Conservation (phyloP, 1,284 basidiomycete species). For the Marasmius fiardii region DNA sequence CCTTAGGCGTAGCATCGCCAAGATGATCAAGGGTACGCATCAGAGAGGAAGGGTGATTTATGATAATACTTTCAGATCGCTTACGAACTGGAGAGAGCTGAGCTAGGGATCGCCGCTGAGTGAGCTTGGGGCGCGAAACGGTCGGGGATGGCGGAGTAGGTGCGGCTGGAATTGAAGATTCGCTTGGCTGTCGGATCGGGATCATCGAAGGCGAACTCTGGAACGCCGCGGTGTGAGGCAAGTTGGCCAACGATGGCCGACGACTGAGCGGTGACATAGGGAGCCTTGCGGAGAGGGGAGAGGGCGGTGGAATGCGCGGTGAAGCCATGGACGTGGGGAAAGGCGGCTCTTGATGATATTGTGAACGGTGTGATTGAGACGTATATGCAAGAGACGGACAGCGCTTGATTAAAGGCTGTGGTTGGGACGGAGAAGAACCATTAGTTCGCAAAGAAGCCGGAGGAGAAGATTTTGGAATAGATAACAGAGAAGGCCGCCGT, state of each 20-base stretch:
- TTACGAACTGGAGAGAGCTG: conserved; percentile 24
- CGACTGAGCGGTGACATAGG: conserved; percentile 8
- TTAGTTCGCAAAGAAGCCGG: conserved; percentile 2
- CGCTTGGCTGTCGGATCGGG: neutral
- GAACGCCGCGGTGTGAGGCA: neutral
- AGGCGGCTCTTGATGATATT: neutral
- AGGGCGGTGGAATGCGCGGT: conserved; percentile 3
- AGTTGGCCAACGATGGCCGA: conserved; percentile 11
- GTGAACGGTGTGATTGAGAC: conserved; percentile 5
- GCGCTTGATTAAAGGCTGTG: conserved; percentile 5
- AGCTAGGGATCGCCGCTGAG: conserved; percentile 21
- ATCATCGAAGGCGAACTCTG: neutral
- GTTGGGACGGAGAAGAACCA: conserved; percentile 2
- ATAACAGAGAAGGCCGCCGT: conserved; percentile 11
- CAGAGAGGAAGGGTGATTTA: conserved; percentile 13
- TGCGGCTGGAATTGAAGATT: neutral
- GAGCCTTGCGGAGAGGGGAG: neutral
- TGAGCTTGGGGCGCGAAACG: conserved; percentile 9
- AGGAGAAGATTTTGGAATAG: conserved; percentile 10
- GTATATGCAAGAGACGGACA: conserved; percentile 13
- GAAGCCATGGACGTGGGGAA: neutral
- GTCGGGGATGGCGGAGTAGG: conserved; percentile 16
- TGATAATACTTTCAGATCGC: conserved; percentile 25
- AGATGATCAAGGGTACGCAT: conserved; percentile 12
- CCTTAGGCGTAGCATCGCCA: neutral